A percentile compares a stretch with the other conserved stretches of the same genome.
phyloP scores from a whole-genome alignment of 495 filamentous ascomycete genomes.

The Aspergillus sparsus region DNA sequence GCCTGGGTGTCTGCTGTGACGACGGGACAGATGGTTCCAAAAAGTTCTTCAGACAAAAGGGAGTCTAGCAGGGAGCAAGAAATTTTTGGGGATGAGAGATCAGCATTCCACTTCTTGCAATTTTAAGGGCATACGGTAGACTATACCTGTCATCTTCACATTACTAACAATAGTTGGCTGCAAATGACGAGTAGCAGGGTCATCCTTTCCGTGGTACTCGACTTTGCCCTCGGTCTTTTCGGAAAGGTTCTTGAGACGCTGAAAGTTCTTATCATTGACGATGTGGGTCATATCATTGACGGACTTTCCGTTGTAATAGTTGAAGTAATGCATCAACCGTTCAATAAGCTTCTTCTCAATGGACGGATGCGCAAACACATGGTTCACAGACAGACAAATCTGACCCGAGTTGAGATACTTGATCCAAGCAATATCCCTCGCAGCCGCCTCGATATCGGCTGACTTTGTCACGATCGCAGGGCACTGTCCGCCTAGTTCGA shows the following conservation, averaged over 20 bases:
- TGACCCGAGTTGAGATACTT: slow-evolving; percentile 74
- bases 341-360: slow-evolving; percentile 66
- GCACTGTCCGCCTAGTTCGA: slow-evolving; percentile 84
- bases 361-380: slow-evolving; percentile 71
- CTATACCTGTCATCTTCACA: slow-evolving; percentile 32
- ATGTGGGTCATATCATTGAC: slow-evolving; percentile 57
- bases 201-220: slow-evolving; percentile 69
- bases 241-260: slow-evolving; percentile 75
- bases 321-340: slow-evolving; percentile 60
- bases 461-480: slow-evolving; percentile 81
- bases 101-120: too few species aligned
- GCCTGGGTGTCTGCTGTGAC: slow-evolving; percentile 32
- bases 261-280: slow-evolving; percentile 74
- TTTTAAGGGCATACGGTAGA: slow-evolving; percentile 32
- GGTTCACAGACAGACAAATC: slow-evolving; percentile 82
- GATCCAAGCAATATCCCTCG: slow-evolving; percentile 73
- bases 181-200: slow-evolving; percentile 68
- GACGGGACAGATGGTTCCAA: slow-evolving; percentile 80
- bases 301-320: slow-evolving; percentile 67
- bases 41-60: slow-evolving; percentile 76
- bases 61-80: slow-evolving; percentile 47
- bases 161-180: slow-evolving; percentile 77
- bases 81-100: too few species aligned
- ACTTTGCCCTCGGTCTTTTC: slow-evolving; percentile 71
- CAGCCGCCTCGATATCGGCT: slow-evolving; percentile 72